Base-by-base conservation (phyloP, 202 grass and related monocot species). In the Schoenoplectus triqueter region DNA sequence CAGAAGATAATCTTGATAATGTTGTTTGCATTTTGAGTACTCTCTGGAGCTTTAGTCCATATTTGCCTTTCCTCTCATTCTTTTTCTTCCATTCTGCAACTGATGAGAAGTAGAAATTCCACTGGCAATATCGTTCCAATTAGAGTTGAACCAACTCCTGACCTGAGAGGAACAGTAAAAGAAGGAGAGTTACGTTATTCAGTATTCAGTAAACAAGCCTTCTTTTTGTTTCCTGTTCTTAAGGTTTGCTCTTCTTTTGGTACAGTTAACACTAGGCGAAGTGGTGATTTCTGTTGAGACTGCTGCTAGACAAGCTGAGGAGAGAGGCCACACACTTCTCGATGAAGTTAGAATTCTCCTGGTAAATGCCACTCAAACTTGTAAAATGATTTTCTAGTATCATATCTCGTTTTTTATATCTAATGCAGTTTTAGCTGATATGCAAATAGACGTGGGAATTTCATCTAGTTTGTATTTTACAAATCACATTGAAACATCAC, bases 251-350 rank as follows among this genome's bases (percentile, higher is more conserved):
- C 44, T 3, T 88, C 2, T 55, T 83, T 85, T 84, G 31, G 47
- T 82, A 63, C 88, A 99, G 96, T 85, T 99, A 89, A 91, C 92
- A 84, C 80, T 99, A 70, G 96, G 96, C 84, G 89, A 92, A 51
- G 84, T 99, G 71, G 90, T 91, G 78, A 94, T 99, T 87, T 99
- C 96, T 81, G 93, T 91, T 3, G 96, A 99, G 87, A 95, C 90
- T 76, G 90, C 96, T 83, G 87, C 88, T 80, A 96, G 89, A 80
- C 90, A 99, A 91, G 96, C 96, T 71, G 93, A 94, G 86, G 96
- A 92, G 81, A 89, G 17, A 89, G 92, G 95, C 22, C 86, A 94
- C 85, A 86, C 90, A 3, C 91, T 99, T 94, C 90, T 99, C 74
- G 96, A 99, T 88, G 96, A 96, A 96, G 81, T 96, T 66, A 89